Evolutionary conservation across 163 green algal genomes (phyloP), one percentile per base, ranked within the genome.

Genomic region (Trebouxiophyceae sp.): DNA sequence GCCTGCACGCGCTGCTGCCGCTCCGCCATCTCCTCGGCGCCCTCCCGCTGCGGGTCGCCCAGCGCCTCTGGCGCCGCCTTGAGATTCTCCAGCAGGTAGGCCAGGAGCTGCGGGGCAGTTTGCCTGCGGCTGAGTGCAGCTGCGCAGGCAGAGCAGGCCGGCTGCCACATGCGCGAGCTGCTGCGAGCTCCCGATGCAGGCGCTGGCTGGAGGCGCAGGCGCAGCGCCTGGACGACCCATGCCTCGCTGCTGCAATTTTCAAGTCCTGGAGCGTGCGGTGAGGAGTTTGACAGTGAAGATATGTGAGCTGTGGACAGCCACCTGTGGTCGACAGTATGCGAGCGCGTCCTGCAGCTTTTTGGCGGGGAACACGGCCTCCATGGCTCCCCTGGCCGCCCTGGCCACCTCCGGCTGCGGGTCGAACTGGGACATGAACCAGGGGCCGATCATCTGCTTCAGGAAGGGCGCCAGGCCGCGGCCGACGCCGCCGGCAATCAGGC

Each of bases 361-460:
- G 0, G 70, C 69, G 0, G 80, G 73, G 33, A 92, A 87, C 23
- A 68, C 71, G 1, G 59, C 68, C 3, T 74, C 57, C 45, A 83
- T 84, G 50, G 66, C 71, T 29, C 44, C 30, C 5, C 67, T 60
- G 2, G 86, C 85, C 5, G 77, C 76, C 0, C 60, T 63, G 5
- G 84, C 85, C 2, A 77, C 79, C 24, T 95, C 87, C 1, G 34
- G 2, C 28, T 85, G 70, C 1, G 65, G 64, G 68, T 96, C 89
- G 60, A 81, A 76, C 61, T 82, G 76, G 0, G 80, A 78, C 57
- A 92, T 60, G 62, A 74, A 92, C 76, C 31, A 75, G 57, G 62
- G 54, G 4, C 69, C 69, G 26, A 39, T 39, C 32, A 95, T 54
- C 1, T 28, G 34, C 44, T 76, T 81, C 8, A 96, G 68, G n/a